Evolutionary conservation across 1,139 yeast species (phyloP), one percentile per base, ranked within the genome.

Genomic region (Taphrina sp.): DNA sequence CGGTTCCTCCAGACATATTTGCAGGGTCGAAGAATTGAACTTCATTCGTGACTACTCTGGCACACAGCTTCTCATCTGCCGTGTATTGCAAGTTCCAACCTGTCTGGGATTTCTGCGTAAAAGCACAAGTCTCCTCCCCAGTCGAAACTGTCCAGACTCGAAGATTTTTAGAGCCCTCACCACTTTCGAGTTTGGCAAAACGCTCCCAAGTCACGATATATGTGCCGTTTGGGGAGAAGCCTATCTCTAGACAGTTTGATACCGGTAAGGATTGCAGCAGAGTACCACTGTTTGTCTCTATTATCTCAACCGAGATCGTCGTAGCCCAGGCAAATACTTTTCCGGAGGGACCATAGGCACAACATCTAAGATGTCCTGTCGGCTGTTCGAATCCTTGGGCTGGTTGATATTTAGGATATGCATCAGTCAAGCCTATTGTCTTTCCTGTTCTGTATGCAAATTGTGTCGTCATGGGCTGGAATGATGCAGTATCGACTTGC

Each of bases 121-220:
- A 90, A 63, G 81, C 80, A 62, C 78, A 81, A 49, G 81, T 72
- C 46, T 81, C 75, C 53, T 76, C 73, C 38, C 79, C 74, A 14
- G 71, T 69, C 20, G 63, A 63, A 55, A 81, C 72, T 62, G 79
- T 76, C 79, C 85, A 88, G 59, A 92, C 77, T 66, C 82, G 81
- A 63, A 90, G 86, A 70, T 85, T 82, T 31, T 90, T 89, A 34
- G 72, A 60, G 10, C 59, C 60, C 24, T 59, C 67, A n/a, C 72
- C 70, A 47, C 65, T 70, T 37, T 65, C 69, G 60, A 70, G 70
- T 72, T 80, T 76, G 5, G 45, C 69, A 10, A 97, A 95, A 66
- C 90, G 86, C 64, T 90, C 89, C 96, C 97, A 94, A 47, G 95
- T 80, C 64, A 89, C 80, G 61, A 92, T 71, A 67, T 76, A 90